phyloP scores from a whole-genome alignment of 805 yeast species.

The Candida sanyiensis region DNA sequence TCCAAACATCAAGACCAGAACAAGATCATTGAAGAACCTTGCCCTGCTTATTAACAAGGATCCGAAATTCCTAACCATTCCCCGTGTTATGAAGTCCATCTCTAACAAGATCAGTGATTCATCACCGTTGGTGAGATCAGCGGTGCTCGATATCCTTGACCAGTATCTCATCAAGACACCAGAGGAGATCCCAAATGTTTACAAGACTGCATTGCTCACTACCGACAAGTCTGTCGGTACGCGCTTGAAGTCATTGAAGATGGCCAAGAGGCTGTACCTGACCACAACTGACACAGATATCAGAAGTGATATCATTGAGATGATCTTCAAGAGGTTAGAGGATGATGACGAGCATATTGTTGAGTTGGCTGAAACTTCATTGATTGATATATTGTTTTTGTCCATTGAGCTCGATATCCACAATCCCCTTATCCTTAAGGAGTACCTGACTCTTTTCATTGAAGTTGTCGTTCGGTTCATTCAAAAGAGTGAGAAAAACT shows the following conservation, averaged over 20 bases:
- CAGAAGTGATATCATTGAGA: conserved; percentile 43
- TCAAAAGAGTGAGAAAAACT: conserved; percentile 32
- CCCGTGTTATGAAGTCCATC: conserved; percentile 48
- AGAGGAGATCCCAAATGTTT: conserved; percentile 42
- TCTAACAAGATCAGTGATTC: conserved; percentile 47
- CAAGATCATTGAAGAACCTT: conserved; percentile 62
- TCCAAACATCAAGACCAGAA: conserved; percentile 45
- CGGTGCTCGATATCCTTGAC: conserved; percentile 62
- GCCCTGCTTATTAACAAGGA: conserved; percentile 50
- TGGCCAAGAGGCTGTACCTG: conserved; percentile 44
- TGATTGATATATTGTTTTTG: conserved; percentile 37
- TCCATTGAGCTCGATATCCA: conserved; percentile 7
- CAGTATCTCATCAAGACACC: conserved; percentile 41
- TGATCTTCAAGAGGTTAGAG: conserved; percentile 48
- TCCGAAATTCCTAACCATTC: conserved; percentile 42
- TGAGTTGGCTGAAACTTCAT: conserved; percentile 34
- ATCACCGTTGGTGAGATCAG: conserved; percentile 71
- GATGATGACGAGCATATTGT: conserved; percentile 63
- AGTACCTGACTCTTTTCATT: conserved; percentile 10
- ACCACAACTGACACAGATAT: conserved; percentile 25
- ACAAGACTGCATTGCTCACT: conserved; percentile 31
- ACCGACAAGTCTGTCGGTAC: conserved; percentile 61
- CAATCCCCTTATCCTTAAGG: conserved; percentile 1
- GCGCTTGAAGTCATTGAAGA: conserved; percentile 52
- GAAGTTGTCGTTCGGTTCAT: conserved; percentile 35